Evolutionary conservation across 352 stramenopile species (phyloP).

Genomic region (Plasmopara viticola): DNA sequence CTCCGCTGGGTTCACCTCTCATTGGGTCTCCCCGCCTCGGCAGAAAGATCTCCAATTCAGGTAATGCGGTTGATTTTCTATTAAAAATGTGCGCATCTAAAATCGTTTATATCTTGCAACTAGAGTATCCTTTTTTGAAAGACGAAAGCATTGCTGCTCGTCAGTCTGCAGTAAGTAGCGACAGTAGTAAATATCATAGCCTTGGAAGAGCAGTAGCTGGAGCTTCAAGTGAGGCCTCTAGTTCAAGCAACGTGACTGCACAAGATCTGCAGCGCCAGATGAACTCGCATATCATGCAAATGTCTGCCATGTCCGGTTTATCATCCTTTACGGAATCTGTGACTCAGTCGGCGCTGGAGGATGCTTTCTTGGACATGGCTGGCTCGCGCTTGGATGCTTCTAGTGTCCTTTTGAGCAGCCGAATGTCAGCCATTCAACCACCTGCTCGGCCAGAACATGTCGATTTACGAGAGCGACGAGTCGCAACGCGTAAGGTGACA

Average conservation of each 20-base stretch:
- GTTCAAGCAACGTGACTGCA: constrained; percentile 16
- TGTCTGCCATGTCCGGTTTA: constrained; percentile 47
- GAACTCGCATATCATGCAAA: constrained; percentile 44
- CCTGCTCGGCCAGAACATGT: constrained; percentile 1
- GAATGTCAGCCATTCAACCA: constrained; percentile 19
- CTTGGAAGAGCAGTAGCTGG: constrained; percentile 7
- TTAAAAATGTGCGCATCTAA: constrained; percentile 1
- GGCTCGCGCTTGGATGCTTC: constrained; percentile 69
- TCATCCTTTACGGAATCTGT: constrained; percentile 61
- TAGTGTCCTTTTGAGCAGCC: constrained; percentile 61
- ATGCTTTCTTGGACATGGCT: constrained; percentile 82
- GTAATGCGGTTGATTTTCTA: constrained; percentile 16
- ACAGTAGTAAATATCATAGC: constrained; percentile 14
- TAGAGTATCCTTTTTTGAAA: constrained; percentile 66
- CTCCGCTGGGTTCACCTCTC: constrained; percentile 30
- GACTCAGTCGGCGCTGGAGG: constrained; percentile 76
- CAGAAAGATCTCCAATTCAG: constrained; percentile 57
- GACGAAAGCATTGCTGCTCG: constrained; percentile 39
- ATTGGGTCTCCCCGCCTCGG: constrained; percentile 52
- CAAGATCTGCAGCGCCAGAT: constrained; percentile 36
- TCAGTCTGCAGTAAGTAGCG: constrained; percentile 22
- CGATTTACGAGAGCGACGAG: constrained; percentile 18
- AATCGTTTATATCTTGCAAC: not conserved
- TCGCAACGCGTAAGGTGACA: constrained; percentile 8
- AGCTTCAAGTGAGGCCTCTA: constrained; percentile 24